These are phyloP conservation scores for Poa annua DNA, from an alignment of 176 grass and related monocot genomes.

Conservation along the genomic window DNA sequence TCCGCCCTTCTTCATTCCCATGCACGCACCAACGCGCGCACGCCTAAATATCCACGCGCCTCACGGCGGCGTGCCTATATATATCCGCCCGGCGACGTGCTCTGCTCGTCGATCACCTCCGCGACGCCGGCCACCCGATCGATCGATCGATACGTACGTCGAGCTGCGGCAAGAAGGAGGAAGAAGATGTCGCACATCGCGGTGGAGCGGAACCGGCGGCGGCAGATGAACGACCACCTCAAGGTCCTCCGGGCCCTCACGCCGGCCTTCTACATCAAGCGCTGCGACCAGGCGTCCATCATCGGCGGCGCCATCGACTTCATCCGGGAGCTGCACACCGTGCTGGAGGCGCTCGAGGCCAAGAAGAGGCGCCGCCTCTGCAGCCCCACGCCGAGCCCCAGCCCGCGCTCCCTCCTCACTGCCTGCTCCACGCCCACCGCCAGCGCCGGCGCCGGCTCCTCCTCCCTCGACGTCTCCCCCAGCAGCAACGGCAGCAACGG, in stretches of 20 bases:
- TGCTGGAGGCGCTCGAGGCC: constrained; percentile 75
- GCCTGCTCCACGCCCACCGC: background rate
- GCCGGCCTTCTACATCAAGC: constrained; percentile 87
- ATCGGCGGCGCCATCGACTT: constrained; percentile 96
- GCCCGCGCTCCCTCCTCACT: constrained; percentile 58
- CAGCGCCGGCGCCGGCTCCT: constrained; percentile 14
- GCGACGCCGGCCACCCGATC: background rate
- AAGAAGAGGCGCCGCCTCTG: constrained; percentile 70
- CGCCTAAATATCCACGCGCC: constrained; percentile 13
- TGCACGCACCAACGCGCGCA: constrained; percentile 30
- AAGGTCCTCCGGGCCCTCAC: constrained; percentile 91
- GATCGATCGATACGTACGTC: background rate
- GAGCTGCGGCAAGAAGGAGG: background rate
- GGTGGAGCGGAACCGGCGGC: constrained; percentile 88
- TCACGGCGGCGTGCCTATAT: background rate
- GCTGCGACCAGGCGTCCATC: constrained; percentile 89
- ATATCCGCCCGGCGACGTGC: background rate
- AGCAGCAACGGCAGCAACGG: background rate
- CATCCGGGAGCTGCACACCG: constrained; percentile 83
- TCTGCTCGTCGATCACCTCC: background rate
- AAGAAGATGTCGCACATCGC: constrained; percentile 84
- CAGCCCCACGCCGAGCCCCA: constrained; percentile 54
- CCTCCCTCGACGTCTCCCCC: constrained; percentile 17
- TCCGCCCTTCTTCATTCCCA: constrained; percentile 17
- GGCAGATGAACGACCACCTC: constrained; percentile 97